Percentiles rank a stretch among this genome's conserved stretches.
Conservation (phyloP, 192 early-diverging fungal genomes). For the Coemansia sp. region DNA sequence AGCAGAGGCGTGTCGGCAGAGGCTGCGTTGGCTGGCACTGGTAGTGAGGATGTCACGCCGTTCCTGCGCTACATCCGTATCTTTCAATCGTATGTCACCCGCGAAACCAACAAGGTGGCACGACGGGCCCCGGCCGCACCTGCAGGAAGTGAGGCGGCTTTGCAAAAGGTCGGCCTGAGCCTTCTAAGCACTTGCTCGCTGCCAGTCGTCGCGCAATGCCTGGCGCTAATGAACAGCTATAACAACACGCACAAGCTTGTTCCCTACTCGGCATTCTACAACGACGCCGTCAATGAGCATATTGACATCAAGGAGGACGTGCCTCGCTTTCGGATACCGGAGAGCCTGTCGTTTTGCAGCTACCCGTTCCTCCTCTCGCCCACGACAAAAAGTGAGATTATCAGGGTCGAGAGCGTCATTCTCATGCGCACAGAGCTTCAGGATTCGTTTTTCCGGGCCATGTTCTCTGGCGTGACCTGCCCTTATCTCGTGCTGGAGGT, state of each 20-base stretch:
- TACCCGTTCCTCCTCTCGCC: slow-evolving; percentile 73
- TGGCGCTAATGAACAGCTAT: slow-evolving; percentile 55
- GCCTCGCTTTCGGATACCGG: slow-evolving; percentile 64
- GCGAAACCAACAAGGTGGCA: slow-evolving; percentile 23
- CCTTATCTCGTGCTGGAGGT: slow-evolving; percentile 74
- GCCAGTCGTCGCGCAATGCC: slow-evolving; percentile 29
- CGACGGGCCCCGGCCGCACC: slow-evolving; percentile 8
- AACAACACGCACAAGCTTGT: slow-evolving; percentile 61
- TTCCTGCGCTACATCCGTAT: slow-evolving; percentile 27
- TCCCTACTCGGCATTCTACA: slow-evolving; percentile 68
- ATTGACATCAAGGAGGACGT: slow-evolving; percentile 78
- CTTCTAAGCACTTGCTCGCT: slow-evolving; percentile 23
- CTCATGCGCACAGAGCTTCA: slow-evolving; percentile 68
- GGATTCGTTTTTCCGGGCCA: slow-evolving; percentile 74
- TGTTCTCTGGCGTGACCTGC: slow-evolving; percentile 72
- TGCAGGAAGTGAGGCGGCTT: slow-evolving; percentile 4
- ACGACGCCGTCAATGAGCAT: slow-evolving; percentile 64
- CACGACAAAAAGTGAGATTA: slow-evolving; percentile 69
- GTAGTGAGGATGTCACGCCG: slow-evolving; percentile 3
- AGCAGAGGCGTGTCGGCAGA: neutral
- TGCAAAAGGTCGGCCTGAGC: slow-evolving; percentile 38
- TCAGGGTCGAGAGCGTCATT: slow-evolving; percentile 70
- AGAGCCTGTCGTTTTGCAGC: slow-evolving; percentile 70
- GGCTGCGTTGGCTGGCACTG: neutral
- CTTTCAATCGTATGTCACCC: slow-evolving; percentile 42